phyloP scores from a whole-genome alignment of 805 yeast genomes.

The Candida michaelii region DNA sequence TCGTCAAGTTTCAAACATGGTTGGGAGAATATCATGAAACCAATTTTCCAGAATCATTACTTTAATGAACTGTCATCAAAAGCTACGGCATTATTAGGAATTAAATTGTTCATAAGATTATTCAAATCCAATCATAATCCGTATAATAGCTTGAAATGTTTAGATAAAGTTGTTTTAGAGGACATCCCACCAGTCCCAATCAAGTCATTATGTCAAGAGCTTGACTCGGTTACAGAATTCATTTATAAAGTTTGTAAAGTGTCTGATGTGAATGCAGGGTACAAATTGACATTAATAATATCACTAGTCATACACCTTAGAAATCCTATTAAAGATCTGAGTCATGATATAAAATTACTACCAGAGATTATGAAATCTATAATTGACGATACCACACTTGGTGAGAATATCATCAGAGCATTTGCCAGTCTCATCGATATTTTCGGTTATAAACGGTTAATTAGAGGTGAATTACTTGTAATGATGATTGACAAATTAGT shows the following conservation, averaged over 20 bases:
- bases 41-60: conserved; percentile 33
- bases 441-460: conserved; percentile 1
- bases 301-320: conserved; percentile 3
- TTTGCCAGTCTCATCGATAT: conserved; percentile 1
- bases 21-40: conserved; percentile 40
- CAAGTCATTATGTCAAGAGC: too few relatives aligned
- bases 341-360: too few relatives aligned
- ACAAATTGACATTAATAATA: conserved; percentile 8
- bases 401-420: conserved; percentile 5
- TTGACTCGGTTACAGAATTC: too few relatives aligned
- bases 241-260: conserved; percentile 28
- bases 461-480: too few relatives aligned
- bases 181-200: conserved; percentile 39
- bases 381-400: too few relatives aligned
- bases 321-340: too few relatives aligned
- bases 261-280: conserved; percentile 17
- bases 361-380: too few relatives aligned
- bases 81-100: conserved; percentile 19
- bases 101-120: conserved; percentile 24
- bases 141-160: conserved; percentile 28
- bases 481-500: not conserved
- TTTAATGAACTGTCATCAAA: conserved; percentile 25
- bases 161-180: conserved; percentile 22
- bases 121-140: conserved; percentile 24
- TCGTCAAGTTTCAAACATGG: conserved; percentile 10